phyloP scores from a whole-genome alignment of 306 rosid genomes.

The Senna siamea region DNA sequence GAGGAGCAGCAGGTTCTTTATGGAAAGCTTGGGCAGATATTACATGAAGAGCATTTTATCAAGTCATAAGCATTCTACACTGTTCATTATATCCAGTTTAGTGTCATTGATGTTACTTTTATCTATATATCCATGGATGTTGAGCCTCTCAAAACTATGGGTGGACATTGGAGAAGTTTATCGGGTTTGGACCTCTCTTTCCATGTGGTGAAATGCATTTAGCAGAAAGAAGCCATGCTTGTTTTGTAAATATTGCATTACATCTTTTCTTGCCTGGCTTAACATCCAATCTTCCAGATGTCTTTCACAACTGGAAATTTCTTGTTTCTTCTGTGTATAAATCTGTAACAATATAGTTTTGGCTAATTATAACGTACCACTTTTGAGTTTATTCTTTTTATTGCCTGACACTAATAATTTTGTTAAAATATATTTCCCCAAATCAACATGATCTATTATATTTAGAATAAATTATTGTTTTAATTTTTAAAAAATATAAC shows the following conservation, averaged over 20 bases:
- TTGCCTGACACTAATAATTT: neutral
- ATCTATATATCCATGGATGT: neutral
- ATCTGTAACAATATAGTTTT: neutral
- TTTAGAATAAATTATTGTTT: too few relatives aligned
- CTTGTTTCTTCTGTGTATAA: constrained; percentile 23
- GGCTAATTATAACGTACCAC: neutral
- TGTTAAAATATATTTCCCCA: neutral
- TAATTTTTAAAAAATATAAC: too few relatives aligned
- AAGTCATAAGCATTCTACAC: constrained; percentile 34
- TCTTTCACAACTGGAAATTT: neutral
- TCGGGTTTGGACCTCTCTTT: too few relatives aligned
- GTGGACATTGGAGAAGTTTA: too few relatives aligned
- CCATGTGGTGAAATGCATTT: too few relatives aligned
- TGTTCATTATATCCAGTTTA: constrained; percentile 38
- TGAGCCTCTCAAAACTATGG: too few relatives aligned
- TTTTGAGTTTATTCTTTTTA: neutral
- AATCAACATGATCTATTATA: neutral
- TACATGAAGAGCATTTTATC: constrained; percentile 57
- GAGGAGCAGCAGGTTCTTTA: constrained; percentile 82
- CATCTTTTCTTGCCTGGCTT: constrained; percentile 31
- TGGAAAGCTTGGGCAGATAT: constrained; percentile 62
- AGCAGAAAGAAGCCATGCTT: constrained; percentile 17
- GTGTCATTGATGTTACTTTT: constrained; percentile 26
- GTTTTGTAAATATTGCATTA: neutral
- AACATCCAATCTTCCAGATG: constrained; percentile 14